These are phyloP conservation scores for Pyrenochaeta sp. DNA, from an alignment of 2,329 filamentous ascomycete species.

Conservation along the genomic window DNA sequence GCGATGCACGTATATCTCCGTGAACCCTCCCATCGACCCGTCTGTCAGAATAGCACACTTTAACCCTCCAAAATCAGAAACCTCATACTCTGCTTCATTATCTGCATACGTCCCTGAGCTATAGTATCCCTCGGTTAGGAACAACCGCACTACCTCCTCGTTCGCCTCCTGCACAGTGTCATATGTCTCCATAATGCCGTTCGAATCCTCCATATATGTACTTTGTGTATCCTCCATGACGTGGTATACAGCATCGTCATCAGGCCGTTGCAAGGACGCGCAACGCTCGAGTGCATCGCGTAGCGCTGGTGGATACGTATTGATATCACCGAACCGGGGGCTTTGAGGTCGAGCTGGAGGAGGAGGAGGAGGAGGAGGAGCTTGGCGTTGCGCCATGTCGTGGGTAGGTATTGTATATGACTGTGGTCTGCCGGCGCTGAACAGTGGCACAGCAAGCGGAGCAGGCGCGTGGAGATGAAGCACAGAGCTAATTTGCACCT, in stretches of 20 bases:
- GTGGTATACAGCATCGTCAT: not conserved
- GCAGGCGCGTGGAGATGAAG: slow-evolving; percentile 17
- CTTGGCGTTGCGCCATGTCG: slow-evolving; percentile 10
- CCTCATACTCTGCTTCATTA: not conserved
- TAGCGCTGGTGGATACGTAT: slow-evolving; percentile 21
- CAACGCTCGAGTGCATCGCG: slow-evolving; percentile 8
- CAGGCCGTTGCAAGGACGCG: not conserved
- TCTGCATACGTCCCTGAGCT: not conserved
- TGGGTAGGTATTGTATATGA: not conserved
- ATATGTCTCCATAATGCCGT: not conserved
- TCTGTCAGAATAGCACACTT: not conserved
- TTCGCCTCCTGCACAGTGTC: slow-evolving; percentile 11
- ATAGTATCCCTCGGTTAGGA: slow-evolving; percentile 1
- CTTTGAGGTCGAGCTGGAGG: slow-evolving; percentile 1
- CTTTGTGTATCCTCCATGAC: not conserved
- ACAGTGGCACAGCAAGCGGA: not conserved
- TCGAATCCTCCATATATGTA: not conserved
- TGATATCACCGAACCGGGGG: slow-evolving; percentile 12
- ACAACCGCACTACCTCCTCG: not conserved
- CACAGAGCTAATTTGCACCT: slow-evolving; percentile 15
- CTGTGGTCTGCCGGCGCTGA: not conserved
- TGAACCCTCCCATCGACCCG: not conserved
- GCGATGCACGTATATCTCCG: not conserved
- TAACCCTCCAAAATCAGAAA: not conserved
- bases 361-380: not conserved